Evolutionary conservation across 495 filamentous ascomycete genomes (phyloP), one percentile per base, ranked within the genome.

Genomic region (Daldinia childiae): DNA sequence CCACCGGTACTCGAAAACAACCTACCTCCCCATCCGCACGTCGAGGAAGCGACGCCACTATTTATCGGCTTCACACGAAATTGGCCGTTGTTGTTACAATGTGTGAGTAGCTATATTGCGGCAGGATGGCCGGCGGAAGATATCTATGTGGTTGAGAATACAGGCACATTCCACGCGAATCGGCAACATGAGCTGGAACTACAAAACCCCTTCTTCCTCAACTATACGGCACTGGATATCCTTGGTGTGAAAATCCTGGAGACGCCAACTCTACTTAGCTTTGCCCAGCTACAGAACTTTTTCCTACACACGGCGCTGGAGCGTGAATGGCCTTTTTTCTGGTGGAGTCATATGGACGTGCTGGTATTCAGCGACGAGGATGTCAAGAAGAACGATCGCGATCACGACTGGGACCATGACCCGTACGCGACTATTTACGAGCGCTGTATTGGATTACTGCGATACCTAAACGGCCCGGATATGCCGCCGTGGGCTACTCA

Each of bases 271-370:
- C 80, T 89, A 0, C 77, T 90, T 17, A 88, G 80, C 48, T 90
- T 90, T 67, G 79, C 88, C 29, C 88, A 90, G 66, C 78, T 90
- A 26, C 87, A 90, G 65, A 90, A 90, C 74, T 89, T 85, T 76
- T 88, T 82, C 74, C 78, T 87, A 51, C 77, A 69, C 55, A 77
- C 74, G 7, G 77, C 85, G 29, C 73, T 87, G n/a, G 72, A 81
- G 48, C 78, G 80, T 15, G 71, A 78, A 26, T 89, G 86, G 86
- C 77, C 77, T 21, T 75, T 83, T 71, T 90, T 82, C 78, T 90
- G 87, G 81, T 90, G 87, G 88, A 77, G 80, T 36, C 87, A 89
- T 66, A 85, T 87, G 81, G 88, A 90, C 73, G 75, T 88, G 7
- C 73, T 87, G 0, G 86, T 82, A 15, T 76, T 90, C 30, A 84